Evolutionary conservation across 345 rosid genomes (phyloP), one percentile per base, ranked within the genome.

Genomic region (Eucalyptus regnans): DNA sequence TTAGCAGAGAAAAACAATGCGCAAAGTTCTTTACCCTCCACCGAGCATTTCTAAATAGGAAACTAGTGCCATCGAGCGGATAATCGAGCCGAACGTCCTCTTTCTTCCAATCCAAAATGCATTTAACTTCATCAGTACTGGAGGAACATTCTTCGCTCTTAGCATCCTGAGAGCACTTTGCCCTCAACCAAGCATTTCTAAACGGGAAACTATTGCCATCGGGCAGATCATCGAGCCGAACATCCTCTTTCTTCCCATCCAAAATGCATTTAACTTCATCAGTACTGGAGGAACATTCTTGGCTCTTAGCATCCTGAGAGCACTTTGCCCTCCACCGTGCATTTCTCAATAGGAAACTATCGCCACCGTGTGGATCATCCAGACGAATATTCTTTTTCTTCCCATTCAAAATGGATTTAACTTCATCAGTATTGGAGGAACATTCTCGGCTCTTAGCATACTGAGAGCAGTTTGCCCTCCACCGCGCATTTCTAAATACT

Each of bases 41-140:
- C 41, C 41, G 79, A 66, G 79, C 79, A 66, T 58, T 87, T 89
- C 89, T 91, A 89, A 93, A 93, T 44, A 91, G 89, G 31, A 52
- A 17, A 50, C 90, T 92, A 48, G 58, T 89, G 23, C 84, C 44
- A 31, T 89, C 66, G 23, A 92, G 93, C 88, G 92, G 79, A 89
- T 92, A 92, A 66, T 92, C 94, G 5, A 92, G 89, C 88, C 90
- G 89, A 64, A 15, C 3, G 33, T 64, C 18, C 76, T 64, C 41
- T n/a, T n/a, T n/a, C 76, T n/a, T n/a, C 9, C 37, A 33, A 62
- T 62, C 33, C 16, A 29, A 62, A 62, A 29, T 29, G 37, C 33
- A 31, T 29, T 62, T 29, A 29, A 62, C 18, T 62, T 62, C 71
- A 29, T 62, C 18, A 62, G 33, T 29, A n/a, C 71, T 62, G 9